Conservation (phyloP, 768 basidiomycete species). For the Mycena capillaripes region DNA sequence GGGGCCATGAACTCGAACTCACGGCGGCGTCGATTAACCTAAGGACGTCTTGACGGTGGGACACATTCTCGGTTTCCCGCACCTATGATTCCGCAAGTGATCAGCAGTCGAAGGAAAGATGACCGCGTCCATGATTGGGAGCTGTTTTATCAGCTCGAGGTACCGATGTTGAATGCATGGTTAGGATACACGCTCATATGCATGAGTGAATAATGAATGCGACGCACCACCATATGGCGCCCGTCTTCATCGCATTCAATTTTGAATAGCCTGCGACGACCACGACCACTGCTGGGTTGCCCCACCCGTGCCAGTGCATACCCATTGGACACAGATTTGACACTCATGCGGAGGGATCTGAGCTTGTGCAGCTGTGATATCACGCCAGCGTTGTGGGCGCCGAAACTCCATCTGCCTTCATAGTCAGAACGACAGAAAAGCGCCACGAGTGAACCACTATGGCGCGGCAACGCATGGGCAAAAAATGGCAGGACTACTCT, state of each 20-base stretch:
- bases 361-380: not conserved
- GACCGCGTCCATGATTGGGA: not conserved
- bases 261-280: not conserved
- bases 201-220: too few relatives aligned
- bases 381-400: not conserved
- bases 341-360: not conserved
- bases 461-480: too few relatives aligned
- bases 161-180: not conserved
- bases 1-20: not conserved
- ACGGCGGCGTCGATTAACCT: not conserved
- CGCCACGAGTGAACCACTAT: too few relatives aligned
- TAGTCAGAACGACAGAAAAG: too few relatives aligned
- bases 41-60: not conserved
- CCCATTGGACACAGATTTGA: not conserved
- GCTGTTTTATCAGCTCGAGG: not conserved
- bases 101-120: not conserved
- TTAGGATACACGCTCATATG: not conserved
- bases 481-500: too few relatives aligned
- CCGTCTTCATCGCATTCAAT: not conserved
- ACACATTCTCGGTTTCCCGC: not conserved
- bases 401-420: constrained; percentile 20
- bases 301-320: not conserved
- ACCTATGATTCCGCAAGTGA: too few relatives aligned
- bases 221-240: not conserved
- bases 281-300: not conserved